phyloP scores from a whole-genome alignment of 306 rosid species.

The Quercus gilva region DNA sequence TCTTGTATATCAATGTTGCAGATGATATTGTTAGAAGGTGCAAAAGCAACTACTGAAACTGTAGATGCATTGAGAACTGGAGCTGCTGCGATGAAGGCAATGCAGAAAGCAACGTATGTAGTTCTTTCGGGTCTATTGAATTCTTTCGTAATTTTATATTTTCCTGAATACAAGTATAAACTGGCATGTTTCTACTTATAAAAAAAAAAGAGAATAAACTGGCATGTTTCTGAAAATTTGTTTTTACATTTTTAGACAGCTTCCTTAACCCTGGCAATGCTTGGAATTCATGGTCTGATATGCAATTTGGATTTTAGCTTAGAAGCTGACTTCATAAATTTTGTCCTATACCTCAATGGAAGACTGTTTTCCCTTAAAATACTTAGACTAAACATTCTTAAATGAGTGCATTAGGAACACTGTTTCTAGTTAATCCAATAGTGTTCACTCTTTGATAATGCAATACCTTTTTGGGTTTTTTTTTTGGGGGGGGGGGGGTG shows the following conservation, averaged over 20 bases:
- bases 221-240: too few relatives aligned
- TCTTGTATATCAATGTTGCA: conserved; percentile 21
- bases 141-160: neutral
- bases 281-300: neutral
- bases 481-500: too few relatives aligned
- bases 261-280: neutral
- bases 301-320: neutral
- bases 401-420: neutral
- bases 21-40: conserved; percentile 99
- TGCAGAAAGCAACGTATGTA: conserved; percentile 96
- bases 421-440: neutral
- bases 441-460: neutral
- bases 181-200: too few relatives aligned
- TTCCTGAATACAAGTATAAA: too few relatives aligned
- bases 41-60: conserved; percentile 98
- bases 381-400: neutral
- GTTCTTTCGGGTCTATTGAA: neutral
- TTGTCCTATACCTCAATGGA: neutral
- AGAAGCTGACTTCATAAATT: neutral
- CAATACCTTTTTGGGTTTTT: too few relatives aligned
- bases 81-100: conserved; percentile 97
- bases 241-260: neutral
- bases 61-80: conserved; percentile 97
- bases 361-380: neutral
- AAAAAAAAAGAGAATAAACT: too few relatives aligned